Conservation (phyloP, 768 basidiomycete species). For the Collybia nuda region DNA sequence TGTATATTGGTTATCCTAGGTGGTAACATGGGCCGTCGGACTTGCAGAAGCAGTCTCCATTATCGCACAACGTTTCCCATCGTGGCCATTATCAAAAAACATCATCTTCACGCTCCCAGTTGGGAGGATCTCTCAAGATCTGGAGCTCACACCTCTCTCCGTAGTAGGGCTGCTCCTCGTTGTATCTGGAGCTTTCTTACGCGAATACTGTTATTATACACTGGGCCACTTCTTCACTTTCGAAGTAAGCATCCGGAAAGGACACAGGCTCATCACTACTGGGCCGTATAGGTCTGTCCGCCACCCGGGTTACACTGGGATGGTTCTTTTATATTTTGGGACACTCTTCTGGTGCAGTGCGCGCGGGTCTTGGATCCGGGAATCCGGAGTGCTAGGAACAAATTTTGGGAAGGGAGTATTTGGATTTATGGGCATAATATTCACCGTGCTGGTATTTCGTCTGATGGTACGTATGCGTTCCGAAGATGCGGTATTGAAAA, state of each 20-base stretch:
- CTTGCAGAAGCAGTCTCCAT: slow-evolving; percentile 2
- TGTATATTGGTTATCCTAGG: not conserved
- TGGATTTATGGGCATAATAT: not conserved
- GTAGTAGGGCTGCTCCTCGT: slow-evolving; percentile 25
- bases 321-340: not conserved
- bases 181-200: slow-evolving; percentile 27
- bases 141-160: slow-evolving; percentile 23
- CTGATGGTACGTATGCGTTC: not conserved
- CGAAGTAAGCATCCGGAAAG: slow-evolving; percentile 29
- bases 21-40: not conserved
- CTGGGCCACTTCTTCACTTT: slow-evolving; percentile 38
- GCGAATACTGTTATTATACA: slow-evolving; percentile 33
- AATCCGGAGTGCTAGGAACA: slow-evolving; percentile 3
- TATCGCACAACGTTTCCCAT: not conserved
- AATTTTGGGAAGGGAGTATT: not conserved
- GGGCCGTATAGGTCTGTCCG: slow-evolving; percentile 40
- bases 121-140: not conserved
- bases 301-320: slow-evolving; percentile 31
- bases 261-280: slow-evolving; percentile 35
- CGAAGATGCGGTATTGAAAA: slow-evolving; percentile 12
- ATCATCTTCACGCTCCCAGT: not conserved
- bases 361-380: slow-evolving; percentile 3
- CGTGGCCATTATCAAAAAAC: not conserved
- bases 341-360: slow-evolving; percentile 1
- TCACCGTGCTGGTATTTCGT: not conserved